phyloP scores from a whole-genome alignment of 2,329 filamentous ascomycete genomes.

The Blumeriella jaapii region DNA sequence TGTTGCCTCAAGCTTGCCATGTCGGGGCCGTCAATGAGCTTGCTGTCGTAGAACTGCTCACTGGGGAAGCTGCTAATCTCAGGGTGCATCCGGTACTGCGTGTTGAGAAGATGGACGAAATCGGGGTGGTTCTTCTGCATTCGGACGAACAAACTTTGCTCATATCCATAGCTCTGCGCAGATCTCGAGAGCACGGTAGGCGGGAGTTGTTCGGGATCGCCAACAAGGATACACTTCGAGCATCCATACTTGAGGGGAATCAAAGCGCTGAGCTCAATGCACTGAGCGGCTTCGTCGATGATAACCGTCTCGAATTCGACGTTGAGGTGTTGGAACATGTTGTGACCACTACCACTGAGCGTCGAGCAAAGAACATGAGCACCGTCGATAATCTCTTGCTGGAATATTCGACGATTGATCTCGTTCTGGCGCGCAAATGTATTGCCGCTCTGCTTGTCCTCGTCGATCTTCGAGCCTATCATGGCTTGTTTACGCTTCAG shows the following conservation, averaged over 20 bases:
- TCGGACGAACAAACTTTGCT: constrained; percentile 94
- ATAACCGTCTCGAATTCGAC: constrained; percentile 98
- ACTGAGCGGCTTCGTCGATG: constrained; percentile 96
- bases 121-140: constrained; percentile 90
- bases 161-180: constrained; percentile 85
- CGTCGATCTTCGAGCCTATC: constrained; percentile 76
- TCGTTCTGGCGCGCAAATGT: constrained; percentile 74
- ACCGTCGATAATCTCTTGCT: constrained; percentile 82
- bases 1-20: constrained; percentile 68
- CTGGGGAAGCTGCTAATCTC: constrained; percentile 90
- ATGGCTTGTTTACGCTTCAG: constrained; percentile 65
- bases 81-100: constrained; percentile 98
- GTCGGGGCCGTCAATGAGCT: constrained; percentile 70
- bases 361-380: constrained; percentile 93
- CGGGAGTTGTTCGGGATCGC: constrained; percentile 93
- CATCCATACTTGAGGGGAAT: constrained; percentile 97
- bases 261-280: constrained; percentile 89
- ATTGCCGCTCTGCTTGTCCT: constrained; percentile 75
- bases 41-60: constrained; percentile 81
- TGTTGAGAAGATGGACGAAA: constrained; percentile 89
- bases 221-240: constrained; percentile 91
- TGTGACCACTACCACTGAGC: constrained; percentile 88
- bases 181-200: constrained; percentile 93
- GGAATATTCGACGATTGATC: constrained; percentile 68
- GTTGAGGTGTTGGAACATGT: constrained; percentile 89